Evolutionary conservation across 306 rosid species (phyloP).

Genomic region (Prunus persica): Prunus_persica_NCBIv2 NC_034009.1:6777501-6778000

Average conservation of each 20-base stretch:
- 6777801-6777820: no score
- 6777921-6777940: constrained; percentile 50
- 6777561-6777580: constrained; percentile 39
- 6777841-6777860: no score
- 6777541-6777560: constrained; percentile 38
- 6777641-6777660: constrained; percentile 36
- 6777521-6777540: constrained; percentile 40
- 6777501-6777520: constrained; percentile 30
- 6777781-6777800: not conserved
- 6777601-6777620: constrained; percentile 43
- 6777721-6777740: constrained; percentile 45
- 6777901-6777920: constrained; percentile 48
- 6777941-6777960: constrained; percentile 43
- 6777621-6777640: constrained; percentile 35
- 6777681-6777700: constrained; percentile 36
- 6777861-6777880: not conserved
- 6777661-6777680: constrained; percentile 46
- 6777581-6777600: constrained; percentile 42
- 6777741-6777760: constrained; percentile 43
- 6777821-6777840: no score
- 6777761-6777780: not conserved
- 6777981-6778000: constrained; percentile 35
- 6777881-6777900: constrained; percentile 41
- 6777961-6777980: constrained; percentile 49
- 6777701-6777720: constrained; percentile 48